These are phyloP conservation scores for Colletotrichum sp. DNA, from an alignment of 2,329 filamentous ascomycete species.

Conservation along the genomic window DNA sequence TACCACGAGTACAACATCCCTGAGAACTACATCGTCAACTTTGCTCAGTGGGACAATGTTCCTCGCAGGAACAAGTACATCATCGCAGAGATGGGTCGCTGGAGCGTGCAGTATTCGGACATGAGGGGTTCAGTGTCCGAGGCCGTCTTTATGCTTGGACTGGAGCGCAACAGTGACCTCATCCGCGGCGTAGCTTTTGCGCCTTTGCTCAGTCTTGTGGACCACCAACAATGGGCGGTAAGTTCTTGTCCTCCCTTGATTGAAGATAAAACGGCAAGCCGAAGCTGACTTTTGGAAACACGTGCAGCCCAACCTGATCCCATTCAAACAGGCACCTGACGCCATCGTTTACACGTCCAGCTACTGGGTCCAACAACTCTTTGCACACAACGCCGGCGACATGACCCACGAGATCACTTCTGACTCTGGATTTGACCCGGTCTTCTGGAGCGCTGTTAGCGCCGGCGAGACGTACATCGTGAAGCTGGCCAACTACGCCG, in stretches of 20 bases:
- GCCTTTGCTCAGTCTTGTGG: background rate
- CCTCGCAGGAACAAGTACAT: background rate
- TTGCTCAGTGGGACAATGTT: background rate
- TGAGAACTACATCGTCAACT: background rate
- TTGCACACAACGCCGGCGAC: background rate
- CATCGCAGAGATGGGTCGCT: background rate
- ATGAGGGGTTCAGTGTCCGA: background rate
- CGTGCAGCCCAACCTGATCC: background rate
- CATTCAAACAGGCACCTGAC: background rate
- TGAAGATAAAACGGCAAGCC: rapidly evolving
- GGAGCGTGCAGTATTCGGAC: background rate
- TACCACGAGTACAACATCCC: background rate
- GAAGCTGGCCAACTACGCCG: background rate
- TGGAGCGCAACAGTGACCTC: background rate
- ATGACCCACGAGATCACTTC: background rate
- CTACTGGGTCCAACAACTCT: background rate
- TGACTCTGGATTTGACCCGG: background rate
- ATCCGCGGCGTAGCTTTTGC: background rate
- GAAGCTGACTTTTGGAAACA: background rate
- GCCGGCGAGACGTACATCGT: background rate
- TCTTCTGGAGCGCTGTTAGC: background rate
- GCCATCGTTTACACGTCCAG: background rate
- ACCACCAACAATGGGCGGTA: background rate
- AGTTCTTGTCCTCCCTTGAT: rapidly evolving
- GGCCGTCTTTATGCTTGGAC: background rate